Percentiles rank a stretch among this genome's conserved stretches.
Evolutionary conservation across 495 filamentous ascomycete genomes (phyloP).

Genomic region (Patellaria atrata): DNA sequence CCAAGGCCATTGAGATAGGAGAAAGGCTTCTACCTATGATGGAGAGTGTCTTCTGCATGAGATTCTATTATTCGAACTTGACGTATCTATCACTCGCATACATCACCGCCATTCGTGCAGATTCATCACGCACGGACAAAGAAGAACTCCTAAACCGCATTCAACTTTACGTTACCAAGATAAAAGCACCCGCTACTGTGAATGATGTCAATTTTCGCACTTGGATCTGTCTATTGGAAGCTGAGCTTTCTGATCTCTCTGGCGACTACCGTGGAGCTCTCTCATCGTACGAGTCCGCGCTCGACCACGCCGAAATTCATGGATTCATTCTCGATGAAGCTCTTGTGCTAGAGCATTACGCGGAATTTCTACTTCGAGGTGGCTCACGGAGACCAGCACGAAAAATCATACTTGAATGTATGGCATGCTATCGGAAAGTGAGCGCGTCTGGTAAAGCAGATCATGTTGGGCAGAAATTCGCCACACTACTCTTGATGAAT

Average conservation of each 20-base stretch:
- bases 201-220: conserved; percentile 68
- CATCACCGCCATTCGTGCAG: conserved; percentile 44
- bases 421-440: conserved; percentile 58
- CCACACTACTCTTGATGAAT: conserved; percentile 54
- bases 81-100: conserved; percentile 60
- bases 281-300: conserved; percentile 53
- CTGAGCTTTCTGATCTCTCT: conserved; percentile 51
- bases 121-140: conserved; percentile 35
- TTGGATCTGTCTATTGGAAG: conserved; percentile 63
- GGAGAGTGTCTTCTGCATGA: conserved; percentile 55
- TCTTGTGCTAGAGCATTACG: conserved; percentile 61
- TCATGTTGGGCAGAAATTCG: conserved; percentile 54
- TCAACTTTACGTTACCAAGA: conserved; percentile 42
- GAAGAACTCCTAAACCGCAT: conserved; percentile 42
- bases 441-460: conserved; percentile 61
- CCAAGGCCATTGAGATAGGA: conserved; percentile 53
- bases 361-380: conserved; percentile 57
- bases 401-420: conserved; percentile 53
- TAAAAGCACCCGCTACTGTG: conserved; percentile 51
- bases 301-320: conserved; percentile 69
- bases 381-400: conserved; percentile 60
- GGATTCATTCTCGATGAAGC: conserved; percentile 69
- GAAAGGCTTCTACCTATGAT: conserved; percentile 42
- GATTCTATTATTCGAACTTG: conserved; percentile 46
- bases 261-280: conserved; percentile 48